phyloP scores from a whole-genome alignment of 2,329 filamentous ascomycete species.

The Fusarium nygamai region DNA sequence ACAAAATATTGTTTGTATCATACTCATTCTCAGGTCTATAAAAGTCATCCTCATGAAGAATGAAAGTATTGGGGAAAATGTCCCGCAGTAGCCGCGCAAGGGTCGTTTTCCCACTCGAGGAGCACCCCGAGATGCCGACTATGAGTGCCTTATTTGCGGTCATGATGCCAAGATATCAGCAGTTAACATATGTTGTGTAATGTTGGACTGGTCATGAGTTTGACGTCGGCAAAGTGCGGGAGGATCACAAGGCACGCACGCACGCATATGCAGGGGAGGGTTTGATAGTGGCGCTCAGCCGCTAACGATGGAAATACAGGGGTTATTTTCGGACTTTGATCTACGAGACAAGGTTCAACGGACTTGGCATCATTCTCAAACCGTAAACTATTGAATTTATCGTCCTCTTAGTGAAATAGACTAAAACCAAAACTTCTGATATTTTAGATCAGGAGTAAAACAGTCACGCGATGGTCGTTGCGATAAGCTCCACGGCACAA shows the following conservation, averaged over 20 bases:
- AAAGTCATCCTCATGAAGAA: constrained; percentile 97
- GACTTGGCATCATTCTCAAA: background rate
- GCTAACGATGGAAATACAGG: constrained; percentile 7
- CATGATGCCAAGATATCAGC: constrained; percentile 41
- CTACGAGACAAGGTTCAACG: background rate
- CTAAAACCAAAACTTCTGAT: background rate
- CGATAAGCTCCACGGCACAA: background rate
- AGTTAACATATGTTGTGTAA: background rate
- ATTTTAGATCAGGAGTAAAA: background rate
- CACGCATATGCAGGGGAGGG: constrained; percentile 10
- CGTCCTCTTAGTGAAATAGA: background rate
- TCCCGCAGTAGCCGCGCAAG: constrained; percentile 84
- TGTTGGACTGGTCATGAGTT: background rate
- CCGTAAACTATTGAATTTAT: background rate
- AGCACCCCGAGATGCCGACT: constrained; percentile 87
- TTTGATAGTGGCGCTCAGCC: constrained; percentile 14
- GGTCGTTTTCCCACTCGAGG: constrained; percentile 95
- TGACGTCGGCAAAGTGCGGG: constrained; percentile 2
- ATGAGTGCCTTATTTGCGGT: constrained; percentile 64
- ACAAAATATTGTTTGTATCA: constrained; percentile 36
- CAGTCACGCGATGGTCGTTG: background rate
- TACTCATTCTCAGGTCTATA: constrained; percentile 82
- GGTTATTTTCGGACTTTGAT: background rate
- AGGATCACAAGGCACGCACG: background rate
- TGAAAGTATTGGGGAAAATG: constrained; percentile 80